Conservation (phyloP, 495 filamentous ascomycete genomes). For the Peziza echinospora region DNA sequence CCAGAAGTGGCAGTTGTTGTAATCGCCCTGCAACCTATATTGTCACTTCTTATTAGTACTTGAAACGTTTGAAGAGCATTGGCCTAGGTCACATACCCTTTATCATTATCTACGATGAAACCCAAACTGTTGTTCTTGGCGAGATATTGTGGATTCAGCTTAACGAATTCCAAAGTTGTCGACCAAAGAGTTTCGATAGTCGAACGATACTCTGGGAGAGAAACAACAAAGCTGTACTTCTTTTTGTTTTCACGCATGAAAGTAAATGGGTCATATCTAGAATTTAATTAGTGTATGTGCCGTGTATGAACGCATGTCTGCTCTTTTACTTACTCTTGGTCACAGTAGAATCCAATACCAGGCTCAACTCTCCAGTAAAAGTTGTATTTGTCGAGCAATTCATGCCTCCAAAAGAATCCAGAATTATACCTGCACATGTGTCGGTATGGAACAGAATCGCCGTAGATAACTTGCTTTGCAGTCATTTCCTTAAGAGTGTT, state of each 20-base stretch:
- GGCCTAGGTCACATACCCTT: slow-evolving; percentile 23
- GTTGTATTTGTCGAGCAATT: slow-evolving; percentile 68
- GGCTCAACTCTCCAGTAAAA: slow-evolving; percentile 54
- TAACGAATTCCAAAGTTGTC: slow-evolving; percentile 15
- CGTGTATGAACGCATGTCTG: slow-evolving; percentile 31
- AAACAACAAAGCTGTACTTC: slow-evolving; percentile 31
- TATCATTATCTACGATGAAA: slow-evolving; percentile 28
- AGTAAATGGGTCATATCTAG: slow-evolving; percentile 34
- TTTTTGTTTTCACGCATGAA: slow-evolving; percentile 32
- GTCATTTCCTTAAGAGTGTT: slow-evolving; percentile 66
- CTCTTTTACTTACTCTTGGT: too few relatives aligned
- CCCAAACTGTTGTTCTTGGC: slow-evolving; percentile 25
- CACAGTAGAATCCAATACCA: slow-evolving; percentile 29
- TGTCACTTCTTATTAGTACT: slow-evolving; percentile 13
- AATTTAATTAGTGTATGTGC: too few relatives aligned
- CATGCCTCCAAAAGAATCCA: slow-evolving; percentile 91
- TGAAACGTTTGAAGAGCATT: slow-evolving; percentile 22
- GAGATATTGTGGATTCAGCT: slow-evolving; percentile 14
- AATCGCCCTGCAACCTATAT: slow-evolving; percentile 19
- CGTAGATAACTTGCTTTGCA: slow-evolving; percentile 76
- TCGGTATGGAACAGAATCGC: slow-evolving; percentile 70
- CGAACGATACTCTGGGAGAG: slow-evolving; percentile 27
- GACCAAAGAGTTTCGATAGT: slow-evolving; percentile 19
- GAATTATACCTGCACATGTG: slow-evolving; percentile 99
- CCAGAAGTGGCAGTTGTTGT: slow-evolving; percentile 37